Conservation (phyloP, 225 moss, liverwort and hornwort genomes). For the Bryum argenteum region DNA sequence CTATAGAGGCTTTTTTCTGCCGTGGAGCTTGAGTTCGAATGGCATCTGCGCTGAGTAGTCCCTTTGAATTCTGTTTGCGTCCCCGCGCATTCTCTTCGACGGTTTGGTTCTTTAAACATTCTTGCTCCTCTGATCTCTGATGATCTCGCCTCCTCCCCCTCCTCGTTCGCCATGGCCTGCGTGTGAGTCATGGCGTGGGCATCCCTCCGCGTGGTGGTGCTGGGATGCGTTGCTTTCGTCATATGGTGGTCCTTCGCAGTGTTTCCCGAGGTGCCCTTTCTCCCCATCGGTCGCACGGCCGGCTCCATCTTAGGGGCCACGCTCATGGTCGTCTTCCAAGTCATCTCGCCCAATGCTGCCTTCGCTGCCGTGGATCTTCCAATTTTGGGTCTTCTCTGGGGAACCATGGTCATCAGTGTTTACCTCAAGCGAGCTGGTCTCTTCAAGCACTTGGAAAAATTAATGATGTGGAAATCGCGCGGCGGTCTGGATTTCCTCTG, state of each 20-base stretch:
- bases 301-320: constrained; percentile 81
- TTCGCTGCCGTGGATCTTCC: constrained; percentile 74
- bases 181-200: constrained; percentile 31
- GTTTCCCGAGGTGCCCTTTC: constrained; percentile 67
- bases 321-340: constrained; percentile 76
- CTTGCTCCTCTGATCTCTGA: too few relatives aligned
- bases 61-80: too few relatives aligned
- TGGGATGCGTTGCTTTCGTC: constrained; percentile 68
- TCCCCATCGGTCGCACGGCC: constrained; percentile 86
- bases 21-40: too few relatives aligned
- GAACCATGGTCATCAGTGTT: constrained; percentile 82
- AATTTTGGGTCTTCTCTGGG: constrained; percentile 80
- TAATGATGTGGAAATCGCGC: constrained; percentile 64
- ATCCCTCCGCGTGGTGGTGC: constrained; percentile 38
- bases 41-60: too few relatives aligned
- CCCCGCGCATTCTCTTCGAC: too few relatives aligned
- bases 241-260: constrained; percentile 86
- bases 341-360: constrained; percentile 57
- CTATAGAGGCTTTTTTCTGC: too few relatives aligned
- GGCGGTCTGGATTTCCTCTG: constrained; percentile 77
- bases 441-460: constrained; percentile 53
- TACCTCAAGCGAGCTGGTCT: constrained; percentile 68
- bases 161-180: too few relatives aligned
- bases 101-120: too few relatives aligned
- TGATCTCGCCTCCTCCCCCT: too few relatives aligned